Evolutionary conservation across 2,329 filamentous ascomycete species (phyloP), one percentile per base, ranked within the genome.

Genomic region (Botrytis deweyae): DNA sequence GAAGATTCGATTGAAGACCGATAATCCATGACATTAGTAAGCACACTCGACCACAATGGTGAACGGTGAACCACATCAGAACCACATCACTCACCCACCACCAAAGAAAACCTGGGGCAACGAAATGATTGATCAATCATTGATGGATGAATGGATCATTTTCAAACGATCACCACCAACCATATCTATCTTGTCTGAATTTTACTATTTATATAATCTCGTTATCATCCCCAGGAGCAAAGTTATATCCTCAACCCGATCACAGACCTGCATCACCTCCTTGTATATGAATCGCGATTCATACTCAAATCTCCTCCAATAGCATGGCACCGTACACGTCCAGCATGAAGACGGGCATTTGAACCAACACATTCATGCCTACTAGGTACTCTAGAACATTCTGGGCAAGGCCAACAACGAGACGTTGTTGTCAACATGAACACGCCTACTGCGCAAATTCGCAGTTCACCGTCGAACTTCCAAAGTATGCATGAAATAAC

Each of bases 341-440:
- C 66, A 68, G 38, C 38, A 58, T 68, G 42, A 58, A 42, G 66
- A 68, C 49, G 49, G 46, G 46, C 52, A n/a, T 38, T n/a, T 16
- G 36, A 20, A 42, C 65, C 46, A 67, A 55, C 46, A 22, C 25
- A 66, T 38, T 33, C 29, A 33, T 65, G 20, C 42, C 63, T 66
- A 38, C 38, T 44, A 20, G 29, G 29, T 38, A 52, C 38, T 68
- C 49, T 68, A 68, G 66, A 68, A 68, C 65, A 58, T 68, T 68
- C 49, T 67, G 36, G 36, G 65, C 49, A 22, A n/a, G 36, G 65
- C 49, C 65, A 68, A 58, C 46, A 68, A 55, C 65, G 20, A 33
- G n/a, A 33, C n/a, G 66, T 58, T 68, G 66, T 68, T 68, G 66
- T 68, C 66, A 68, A 68, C 14, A 25, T 42, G 49, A 42, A 68